A percentile compares a stretch with the other conserved stretches of the same genome.
phyloP scores from a whole-genome alignment of 1,139 yeast species.

The Kodamaea derodonti region DNA sequence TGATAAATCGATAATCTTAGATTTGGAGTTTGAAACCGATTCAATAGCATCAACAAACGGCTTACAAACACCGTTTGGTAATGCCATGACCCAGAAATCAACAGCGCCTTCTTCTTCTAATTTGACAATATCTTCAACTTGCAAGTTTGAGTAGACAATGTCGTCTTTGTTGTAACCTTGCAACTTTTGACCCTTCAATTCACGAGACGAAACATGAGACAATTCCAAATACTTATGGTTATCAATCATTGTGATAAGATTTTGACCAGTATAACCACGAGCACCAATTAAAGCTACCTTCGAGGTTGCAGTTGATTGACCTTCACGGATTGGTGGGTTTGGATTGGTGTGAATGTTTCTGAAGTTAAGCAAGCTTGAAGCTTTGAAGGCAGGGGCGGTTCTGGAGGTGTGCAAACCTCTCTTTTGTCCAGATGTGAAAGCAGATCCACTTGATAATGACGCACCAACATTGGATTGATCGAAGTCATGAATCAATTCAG shows the following conservation, averaged over 20 bases:
- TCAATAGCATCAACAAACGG: slow-evolving; percentile 96
- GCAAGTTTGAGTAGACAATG: slow-evolving; percentile 79
- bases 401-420: slow-evolving; percentile 26
- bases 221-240: slow-evolving; percentile 83
- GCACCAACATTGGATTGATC: slow-evolving; percentile 38
- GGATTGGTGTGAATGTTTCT: slow-evolving; percentile 46
- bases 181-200: slow-evolving; percentile 80
- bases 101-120: slow-evolving; percentile 75
- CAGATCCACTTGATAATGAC: slow-evolving; percentile 37
- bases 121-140: slow-evolving; percentile 76
- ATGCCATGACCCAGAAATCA: slow-evolving; percentile 98
- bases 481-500: slow-evolving; percentile 64
- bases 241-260: slow-evolving; percentile 80
- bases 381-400: slow-evolving; percentile 7
- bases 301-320: slow-evolving; percentile 56
- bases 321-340: slow-evolving; percentile 66
- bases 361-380: slow-evolving; percentile 2
- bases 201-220: slow-evolving; percentile 94
- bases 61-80: slow-evolving; percentile 96
- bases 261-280: slow-evolving; percentile 96
- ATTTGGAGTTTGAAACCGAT: slow-evolving; percentile 50
- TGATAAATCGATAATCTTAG: slow-evolving; percentile 85
- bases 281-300: slow-evolving; percentile 96
- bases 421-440: slow-evolving; percentile 19
- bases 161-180: slow-evolving; percentile 82